Percentiles rank a stretch among this genome's conserved stretches.
Conservation (phyloP, 2,329 filamentous ascomycete genomes). For the Microascus cirrosus region DNA sequence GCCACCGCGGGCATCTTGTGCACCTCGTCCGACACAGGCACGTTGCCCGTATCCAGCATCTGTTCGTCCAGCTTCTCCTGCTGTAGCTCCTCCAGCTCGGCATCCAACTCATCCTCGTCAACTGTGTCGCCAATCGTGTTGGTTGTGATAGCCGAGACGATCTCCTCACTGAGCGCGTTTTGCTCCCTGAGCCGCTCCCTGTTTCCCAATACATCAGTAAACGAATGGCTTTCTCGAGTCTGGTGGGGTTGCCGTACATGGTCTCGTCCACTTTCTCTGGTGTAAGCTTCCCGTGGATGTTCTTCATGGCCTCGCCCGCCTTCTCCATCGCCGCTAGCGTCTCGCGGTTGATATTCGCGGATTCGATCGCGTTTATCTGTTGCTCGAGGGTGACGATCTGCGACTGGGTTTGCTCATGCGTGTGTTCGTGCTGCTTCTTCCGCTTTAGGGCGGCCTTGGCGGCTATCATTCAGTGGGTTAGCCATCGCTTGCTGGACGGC, state of each 20-base stretch:
- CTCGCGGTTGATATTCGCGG: slow-evolving; percentile 97
- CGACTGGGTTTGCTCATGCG: slow-evolving; percentile 77
- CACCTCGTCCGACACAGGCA: slow-evolving; percentile 71
- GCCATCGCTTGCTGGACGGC: not conserved
- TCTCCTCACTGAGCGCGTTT: slow-evolving; percentile 87
- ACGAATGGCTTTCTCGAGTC: not conserved
- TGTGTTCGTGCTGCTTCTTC: slow-evolving; percentile 91
- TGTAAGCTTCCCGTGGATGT: slow-evolving; percentile 82
- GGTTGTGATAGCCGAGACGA: slow-evolving; percentile 72
- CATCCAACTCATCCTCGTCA: slow-evolving; percentile 80
- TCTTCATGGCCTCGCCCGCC: slow-evolving; percentile 81
- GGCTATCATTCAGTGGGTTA: slow-evolving; percentile 37
- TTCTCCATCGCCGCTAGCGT: slow-evolving; percentile 90
- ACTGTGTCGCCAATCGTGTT: slow-evolving; percentile 55
- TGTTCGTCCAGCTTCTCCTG: slow-evolving; percentile 88
- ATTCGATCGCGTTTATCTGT: slow-evolving; percentile 94
- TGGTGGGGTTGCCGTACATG: slow-evolving; percentile 54
- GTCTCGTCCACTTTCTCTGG: slow-evolving; percentile 91
- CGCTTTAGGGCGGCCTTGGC: slow-evolving; percentile 82
- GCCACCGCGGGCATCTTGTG: slow-evolving; percentile 65
- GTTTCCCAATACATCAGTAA: slow-evolving; percentile 7
- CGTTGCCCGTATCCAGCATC: slow-evolving; percentile 80
- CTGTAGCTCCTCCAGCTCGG: slow-evolving; percentile 75
- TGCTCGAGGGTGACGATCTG: slow-evolving; percentile 90
- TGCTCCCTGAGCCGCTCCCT: slow-evolving; percentile 89